Conservation (phyloP, 106 monocot genomes). For the Acorus calamus region DNA sequence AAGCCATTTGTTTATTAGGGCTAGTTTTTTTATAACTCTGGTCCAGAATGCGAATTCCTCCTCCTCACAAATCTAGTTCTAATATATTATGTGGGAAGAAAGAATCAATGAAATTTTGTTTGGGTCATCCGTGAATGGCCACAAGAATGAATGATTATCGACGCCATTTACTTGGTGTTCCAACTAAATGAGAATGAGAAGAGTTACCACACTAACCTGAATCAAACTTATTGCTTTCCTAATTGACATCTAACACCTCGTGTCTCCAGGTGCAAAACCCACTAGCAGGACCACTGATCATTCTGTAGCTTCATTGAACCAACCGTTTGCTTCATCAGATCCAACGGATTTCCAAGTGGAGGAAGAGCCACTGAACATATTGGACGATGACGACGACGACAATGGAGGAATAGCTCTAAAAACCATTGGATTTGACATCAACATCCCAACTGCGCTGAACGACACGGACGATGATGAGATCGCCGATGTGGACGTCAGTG, state of each 20-base stretch:
- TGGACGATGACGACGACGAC: slow-evolving; percentile 42
- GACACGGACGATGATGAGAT: slow-evolving; percentile 59
- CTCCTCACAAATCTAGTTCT: too few relatives aligned
- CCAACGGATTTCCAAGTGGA: slow-evolving; percentile 21
- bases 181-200: too few relatives aligned
- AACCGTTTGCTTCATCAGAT: slow-evolving; percentile 27
- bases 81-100: too few relatives aligned
- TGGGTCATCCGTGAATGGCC: too few relatives aligned
- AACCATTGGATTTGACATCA: slow-evolving; percentile 32
- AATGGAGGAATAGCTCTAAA: slow-evolving; percentile 5
- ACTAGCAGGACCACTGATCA: slow-evolving; percentile 22
- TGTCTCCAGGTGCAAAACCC: slow-evolving; percentile 35
- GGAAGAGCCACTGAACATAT: slow-evolving; percentile 48
- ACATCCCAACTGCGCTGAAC: slow-evolving; percentile 30
- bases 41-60: too few relatives aligned
- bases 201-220: too few relatives aligned
- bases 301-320: slow-evolving; percentile 19
- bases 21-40: too few relatives aligned
- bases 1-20: too few relatives aligned
- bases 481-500: slow-evolving; percentile 73
- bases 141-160: too few relatives aligned
- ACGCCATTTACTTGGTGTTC: too few relatives aligned
- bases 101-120: too few relatives aligned
- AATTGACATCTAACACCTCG: not conserved
- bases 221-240: not conserved